Base-by-base conservation (phyloP, 2,329 filamentous ascomycete genomes). In the Sclerotiophoma versabilis region DNA sequence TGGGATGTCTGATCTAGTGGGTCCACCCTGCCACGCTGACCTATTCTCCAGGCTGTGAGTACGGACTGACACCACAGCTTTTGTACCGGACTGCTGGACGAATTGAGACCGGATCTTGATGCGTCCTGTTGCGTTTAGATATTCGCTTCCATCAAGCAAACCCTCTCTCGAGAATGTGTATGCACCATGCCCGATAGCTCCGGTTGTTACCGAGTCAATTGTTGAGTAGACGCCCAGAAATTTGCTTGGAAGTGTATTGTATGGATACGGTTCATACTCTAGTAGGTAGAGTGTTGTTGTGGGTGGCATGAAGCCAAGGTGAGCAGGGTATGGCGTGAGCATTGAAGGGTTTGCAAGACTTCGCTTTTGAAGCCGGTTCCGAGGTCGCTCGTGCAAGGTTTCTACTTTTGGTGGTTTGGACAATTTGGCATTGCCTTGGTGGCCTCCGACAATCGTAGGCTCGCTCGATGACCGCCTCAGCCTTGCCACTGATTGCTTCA, bases 151-250 rank as follows among this genome's bases (percentile, higher is more conserved):
- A 34, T 68, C 60, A 15, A 64, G 34, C 10, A 66, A 11, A 6
- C 66, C 66, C 42, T 63, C 64, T 44, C 56, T 49, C 17, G 63
- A 68, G 36, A 69, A 69, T 3, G 63, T 54, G 41, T 65, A 65
- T 14, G 66, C 64, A n/a, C 63, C 55, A 36, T 59, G 57, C 15
- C 51, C 42, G n/a, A 66, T 53, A 0, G 65, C 65, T 3, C 54
- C 61, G 4, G 58, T 37, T 1, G 59, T 68, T 1, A 68, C 63
- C 2, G 58, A 54, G 29, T 66, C 36, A 26, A 68, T 49, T 19
- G 52, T 64, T 5, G 63, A 64, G 38, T 60, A 66, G 9, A 62
- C 59, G n/a, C 63, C 65, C 15, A 68, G 34, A 7, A 68, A 64
- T 19, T 59, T 32, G 41, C 63, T 52, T 8, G 65, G 63, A 0